Percentiles rank a stretch among this genome's conserved stretches.
Evolutionary conservation across 2,329 filamentous ascomycete genomes (phyloP).

Genomic region (Xylaria sp.): DNA sequence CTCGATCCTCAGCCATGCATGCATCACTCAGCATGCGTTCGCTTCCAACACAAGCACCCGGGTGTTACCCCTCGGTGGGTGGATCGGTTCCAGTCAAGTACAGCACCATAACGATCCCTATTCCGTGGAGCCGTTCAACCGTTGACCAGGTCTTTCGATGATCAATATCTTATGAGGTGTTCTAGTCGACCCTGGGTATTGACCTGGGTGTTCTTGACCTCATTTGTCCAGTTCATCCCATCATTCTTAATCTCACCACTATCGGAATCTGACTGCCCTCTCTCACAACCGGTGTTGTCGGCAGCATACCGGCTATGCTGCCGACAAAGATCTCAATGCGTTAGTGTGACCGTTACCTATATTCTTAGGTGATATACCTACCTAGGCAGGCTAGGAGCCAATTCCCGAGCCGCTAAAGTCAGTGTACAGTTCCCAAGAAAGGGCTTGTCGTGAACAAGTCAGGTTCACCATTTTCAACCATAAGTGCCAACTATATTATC

Average conservation of each 20-base stretch:
- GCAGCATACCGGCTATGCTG: slow-evolving; percentile 16
- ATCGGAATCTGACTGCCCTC: background rate
- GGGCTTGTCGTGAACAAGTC: background rate
- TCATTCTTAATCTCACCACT: slow-evolving; percentile 5
- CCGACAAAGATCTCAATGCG: slow-evolving; percentile 19
- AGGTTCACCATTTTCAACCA: too few relatives aligned
- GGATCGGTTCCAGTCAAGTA: slow-evolving; percentile 30
- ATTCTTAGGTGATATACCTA: slow-evolving; percentile 8
- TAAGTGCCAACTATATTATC: too few relatives aligned
- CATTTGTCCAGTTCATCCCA: slow-evolving; percentile 25
- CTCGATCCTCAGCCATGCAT: slow-evolving; percentile 35
- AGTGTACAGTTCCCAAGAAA: background rate
- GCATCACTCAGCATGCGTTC: slow-evolving; percentile 35
- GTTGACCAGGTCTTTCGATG: slow-evolving; percentile 28
- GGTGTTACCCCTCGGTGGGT: slow-evolving; percentile 33
- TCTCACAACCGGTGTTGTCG: slow-evolving; percentile 11
- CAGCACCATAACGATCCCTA: slow-evolving; percentile 18
- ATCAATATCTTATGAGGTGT: slow-evolving; percentile 17
- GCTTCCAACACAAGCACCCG: slow-evolving; percentile 31
- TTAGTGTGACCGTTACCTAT: slow-evolving; percentile 17
- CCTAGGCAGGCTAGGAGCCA: slow-evolving; percentile 9
- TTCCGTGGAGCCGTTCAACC: slow-evolving; percentile 20
- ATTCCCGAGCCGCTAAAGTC: slow-evolving; percentile 6
- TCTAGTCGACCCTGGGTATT: slow-evolving; percentile 15
- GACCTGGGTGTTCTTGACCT: slow-evolving; percentile 17